Percentiles rank a stretch among this genome's conserved stretches.
Evolutionary conservation across 1,284 basidiomycete species (phyloP).

Genomic region (Pyrrhoderma lamaoense): DNA sequence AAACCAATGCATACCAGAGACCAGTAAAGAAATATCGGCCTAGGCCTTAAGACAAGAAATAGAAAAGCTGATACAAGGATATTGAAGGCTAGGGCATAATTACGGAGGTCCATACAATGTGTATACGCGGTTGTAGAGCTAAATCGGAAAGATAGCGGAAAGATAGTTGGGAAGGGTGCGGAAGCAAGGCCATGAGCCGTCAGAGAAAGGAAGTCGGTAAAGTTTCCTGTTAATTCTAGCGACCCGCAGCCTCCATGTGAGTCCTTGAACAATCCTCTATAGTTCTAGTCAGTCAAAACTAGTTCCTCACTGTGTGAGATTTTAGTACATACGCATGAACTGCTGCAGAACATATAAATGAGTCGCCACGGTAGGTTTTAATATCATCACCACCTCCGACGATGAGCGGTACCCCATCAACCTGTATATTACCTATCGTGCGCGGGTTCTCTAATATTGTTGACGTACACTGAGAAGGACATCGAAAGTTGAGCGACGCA

Average conservation of each 20-base stretch:
- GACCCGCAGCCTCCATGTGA: slow-evolving; percentile 72
- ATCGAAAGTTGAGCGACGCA: slow-evolving; percentile 66
- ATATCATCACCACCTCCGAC: slow-evolving; percentile 75
- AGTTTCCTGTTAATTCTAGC: slow-evolving; percentile 62
- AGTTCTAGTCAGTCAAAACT: slow-evolving; percentile 14
- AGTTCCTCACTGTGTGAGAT: slow-evolving; percentile 2
- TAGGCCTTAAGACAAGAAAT: slow-evolving; percentile 69
- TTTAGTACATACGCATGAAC: slow-evolving; percentile 58
- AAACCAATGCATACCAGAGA: slow-evolving; percentile 78
- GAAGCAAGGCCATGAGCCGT: slow-evolving; percentile 61
- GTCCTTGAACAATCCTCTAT: slow-evolving; percentile 61
- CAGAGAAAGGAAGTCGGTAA: slow-evolving; percentile 57
- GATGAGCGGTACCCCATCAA: slow-evolving; percentile 67
- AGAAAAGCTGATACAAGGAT: slow-evolving; percentile 57
- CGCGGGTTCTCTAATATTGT: slow-evolving; percentile 72
- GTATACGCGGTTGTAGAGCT: slow-evolving; percentile 31
- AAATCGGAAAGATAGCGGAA: slow-evolving; percentile 53
- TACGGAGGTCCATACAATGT: slow-evolving; percentile 68
- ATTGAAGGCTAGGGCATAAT: slow-evolving; percentile 65
- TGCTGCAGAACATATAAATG: slow-evolving; percentile 83
- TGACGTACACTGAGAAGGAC: slow-evolving; percentile 65
- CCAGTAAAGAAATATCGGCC: slow-evolving; percentile 67
- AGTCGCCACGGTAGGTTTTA: slow-evolving; percentile 74
- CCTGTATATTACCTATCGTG: slow-evolving; percentile 61
- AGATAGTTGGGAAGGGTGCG: slow-evolving; percentile 65